Conservation (phyloP, 129 eudicot genomes). For the Centella asiatica region DNA sequence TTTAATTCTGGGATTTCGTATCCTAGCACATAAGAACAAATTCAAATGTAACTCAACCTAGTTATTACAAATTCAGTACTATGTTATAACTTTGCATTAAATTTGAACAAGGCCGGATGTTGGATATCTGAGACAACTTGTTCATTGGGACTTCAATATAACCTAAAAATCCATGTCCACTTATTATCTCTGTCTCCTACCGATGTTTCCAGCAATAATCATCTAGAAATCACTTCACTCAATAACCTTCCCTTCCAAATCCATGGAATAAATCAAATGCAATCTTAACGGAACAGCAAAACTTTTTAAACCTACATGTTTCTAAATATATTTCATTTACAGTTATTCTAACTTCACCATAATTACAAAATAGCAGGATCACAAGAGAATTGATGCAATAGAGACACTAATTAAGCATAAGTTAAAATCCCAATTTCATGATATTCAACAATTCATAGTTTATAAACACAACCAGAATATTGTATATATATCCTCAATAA, state of each 20-base stretch:
- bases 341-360: neutral
- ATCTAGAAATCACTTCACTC: too few species aligned
- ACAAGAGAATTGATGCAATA: neutral
- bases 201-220: too few species aligned
- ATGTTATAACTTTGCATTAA: neutral
- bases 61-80: too few species aligned
- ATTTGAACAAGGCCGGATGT: neutral
- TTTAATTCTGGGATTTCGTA: too few species aligned
- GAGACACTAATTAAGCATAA: neutral
- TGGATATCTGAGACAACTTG: too few species aligned
- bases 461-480: too few species aligned
- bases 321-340: neutral
- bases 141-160: too few species aligned
- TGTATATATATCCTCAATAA: too few species aligned
- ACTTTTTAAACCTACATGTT: neutral
- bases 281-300: neutral
- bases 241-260: neutral
- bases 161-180: too few species aligned
- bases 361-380: neutral
- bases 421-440: neutral
- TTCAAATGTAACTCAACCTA: too few species aligned
- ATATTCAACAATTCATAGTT: neutral
- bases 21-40: too few species aligned
- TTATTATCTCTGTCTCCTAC: too few species aligned
- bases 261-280: neutral